Evolutionary conservation across 108 stramenopile genomes (phyloP), one percentile per base, ranked within the genome.

Genomic region (Nitzschia palea): DNA sequence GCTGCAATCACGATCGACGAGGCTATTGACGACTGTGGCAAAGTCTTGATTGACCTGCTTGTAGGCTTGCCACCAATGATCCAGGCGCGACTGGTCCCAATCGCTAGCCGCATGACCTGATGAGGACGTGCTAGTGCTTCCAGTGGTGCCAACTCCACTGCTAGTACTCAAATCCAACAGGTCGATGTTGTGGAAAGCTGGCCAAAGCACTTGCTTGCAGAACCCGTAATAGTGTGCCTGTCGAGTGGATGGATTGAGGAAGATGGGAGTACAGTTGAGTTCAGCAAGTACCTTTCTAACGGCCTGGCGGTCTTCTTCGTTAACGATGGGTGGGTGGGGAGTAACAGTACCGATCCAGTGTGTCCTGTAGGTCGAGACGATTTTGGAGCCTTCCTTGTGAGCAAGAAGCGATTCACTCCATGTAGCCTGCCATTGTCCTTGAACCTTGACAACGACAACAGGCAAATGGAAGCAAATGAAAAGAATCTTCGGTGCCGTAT

Each of bases 191-290:
- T 99, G 98, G 70, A 99, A 98, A 37, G 89, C 84, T 2, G 97
- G 97, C 97, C 99, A 98, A 18, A 99, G 66, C 22, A 98, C 93
- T 74, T 95, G 92, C 76, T 98, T 97, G 79, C 99, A 99, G 70
- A 94, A 96, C 26, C 97, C 95, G 35, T 92, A 79, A 66, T 99
- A 99, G 80, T 93, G 83, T 33, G 82, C 73, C 73, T 91, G 62
- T 62, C 63, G 48, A 54, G 69, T 62, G 1, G 80, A 83, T 17
- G 73, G 56, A 43, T 86, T 67, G 43, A 99, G 72, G 68, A 98
- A 98, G 62, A 99, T 80, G 37, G 99, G 99, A 28, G 86, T 90
- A 74, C 97, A 98, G 62, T 97, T 86, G 89, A 98, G 96, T 31
- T 74, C 59, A 37, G 80, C 63, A 26, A 97, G 70, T 26, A 96